Evolutionary conservation across 2,329 filamentous ascomycete genomes (phyloP).

Genomic region (Albophoma yamanashiensis): DNA sequence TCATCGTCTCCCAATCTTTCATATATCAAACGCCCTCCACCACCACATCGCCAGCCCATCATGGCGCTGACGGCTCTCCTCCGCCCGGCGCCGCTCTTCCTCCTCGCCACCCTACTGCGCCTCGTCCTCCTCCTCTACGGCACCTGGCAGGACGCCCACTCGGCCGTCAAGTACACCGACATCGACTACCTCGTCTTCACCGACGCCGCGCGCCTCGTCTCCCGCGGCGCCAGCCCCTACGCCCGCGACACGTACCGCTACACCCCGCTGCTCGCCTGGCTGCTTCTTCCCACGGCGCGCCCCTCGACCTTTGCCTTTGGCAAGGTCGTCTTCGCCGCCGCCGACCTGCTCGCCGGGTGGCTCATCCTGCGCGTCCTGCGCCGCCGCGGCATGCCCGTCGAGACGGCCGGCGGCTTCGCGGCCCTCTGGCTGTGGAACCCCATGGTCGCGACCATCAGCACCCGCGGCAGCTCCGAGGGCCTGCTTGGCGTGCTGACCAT

Average conservation of each 20-base stretch:
- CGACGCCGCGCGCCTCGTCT: slow-evolving; percentile 73
- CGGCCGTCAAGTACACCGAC: slow-evolving; percentile 93
- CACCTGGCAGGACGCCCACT: slow-evolving; percentile 83
- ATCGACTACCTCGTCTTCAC: slow-evolving; percentile 99
- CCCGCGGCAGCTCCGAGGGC: slow-evolving; percentile 86
- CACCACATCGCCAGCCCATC: not conserved
- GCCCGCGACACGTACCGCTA: slow-evolving; percentile 91
- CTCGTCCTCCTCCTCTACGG: slow-evolving; percentile 72
- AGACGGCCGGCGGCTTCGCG: slow-evolving; percentile 61
- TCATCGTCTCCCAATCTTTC: not conserved
- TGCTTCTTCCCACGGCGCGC: slow-evolving; percentile 71
- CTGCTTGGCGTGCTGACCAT: slow-evolving; percentile 77
- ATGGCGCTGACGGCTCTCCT: slow-evolving; percentile 14
- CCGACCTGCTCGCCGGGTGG: slow-evolving; percentile 79
- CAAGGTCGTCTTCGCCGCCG: slow-evolving; percentile 74
- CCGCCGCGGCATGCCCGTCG: slow-evolving; percentile 32
- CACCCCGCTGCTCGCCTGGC: slow-evolving; percentile 86
- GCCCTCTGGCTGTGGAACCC: slow-evolving; percentile 92
- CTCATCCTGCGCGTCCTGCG: slow-evolving; percentile 42
- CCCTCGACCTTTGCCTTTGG: slow-evolving; percentile 58
- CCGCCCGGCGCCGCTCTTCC: slow-evolving; percentile 38
- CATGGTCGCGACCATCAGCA: slow-evolving; percentile 97
- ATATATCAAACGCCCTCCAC: slow-evolving; percentile 1
- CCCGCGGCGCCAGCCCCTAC: slow-evolving; percentile 65
- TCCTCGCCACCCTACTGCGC: slow-evolving; percentile 54